These are phyloP conservation scores for Neopestalotiopsis sp. DNA, from an alignment of 2,329 filamentous ascomycete species.

Conservation along the genomic window DNA sequence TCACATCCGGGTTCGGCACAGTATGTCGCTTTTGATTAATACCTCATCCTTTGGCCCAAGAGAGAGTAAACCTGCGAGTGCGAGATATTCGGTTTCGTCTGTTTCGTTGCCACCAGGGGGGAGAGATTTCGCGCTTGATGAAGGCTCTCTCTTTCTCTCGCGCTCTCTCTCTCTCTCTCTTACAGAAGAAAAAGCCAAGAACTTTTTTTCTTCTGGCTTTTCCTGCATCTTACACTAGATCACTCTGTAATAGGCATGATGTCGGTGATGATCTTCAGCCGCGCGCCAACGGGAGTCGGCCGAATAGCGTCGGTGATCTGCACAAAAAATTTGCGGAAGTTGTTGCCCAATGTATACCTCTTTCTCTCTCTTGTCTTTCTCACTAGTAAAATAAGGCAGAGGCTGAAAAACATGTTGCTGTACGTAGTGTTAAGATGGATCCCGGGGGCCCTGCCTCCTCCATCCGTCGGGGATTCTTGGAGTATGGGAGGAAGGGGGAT, in stretches of 20 bases:
- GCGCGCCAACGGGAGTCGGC: constrained; percentile 12
- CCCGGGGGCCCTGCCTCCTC: too few species aligned
- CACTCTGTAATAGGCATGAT: not conserved
- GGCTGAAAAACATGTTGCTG: not conserved
- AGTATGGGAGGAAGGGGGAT: not conserved
- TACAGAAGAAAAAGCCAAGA: too few species aligned
- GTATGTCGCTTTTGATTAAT: not conserved
- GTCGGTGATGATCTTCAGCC: constrained; percentile 6
- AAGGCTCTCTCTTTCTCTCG: too few species aligned
- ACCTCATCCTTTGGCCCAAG: not conserved
- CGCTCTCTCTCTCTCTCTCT: too few species aligned
- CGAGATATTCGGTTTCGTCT: too few species aligned
- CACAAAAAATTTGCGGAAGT: not conserved
- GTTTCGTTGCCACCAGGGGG: too few species aligned
- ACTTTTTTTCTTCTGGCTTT: too few species aligned
- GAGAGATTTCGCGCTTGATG: too few species aligned
- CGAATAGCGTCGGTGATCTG: constrained; percentile 1
- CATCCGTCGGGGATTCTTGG: not conserved
- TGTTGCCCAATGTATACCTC: not conserved
- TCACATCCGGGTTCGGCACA: not conserved
- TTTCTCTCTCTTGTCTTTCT: not conserved
- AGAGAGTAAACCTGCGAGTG: not conserved
- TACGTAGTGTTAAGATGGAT: too few species aligned
- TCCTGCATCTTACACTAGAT: too few species aligned
- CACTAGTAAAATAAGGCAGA: not conserved